Conservation (phyloP, 2,329 filamentous ascomycete genomes). For the Verticillium nubilum region DNA sequence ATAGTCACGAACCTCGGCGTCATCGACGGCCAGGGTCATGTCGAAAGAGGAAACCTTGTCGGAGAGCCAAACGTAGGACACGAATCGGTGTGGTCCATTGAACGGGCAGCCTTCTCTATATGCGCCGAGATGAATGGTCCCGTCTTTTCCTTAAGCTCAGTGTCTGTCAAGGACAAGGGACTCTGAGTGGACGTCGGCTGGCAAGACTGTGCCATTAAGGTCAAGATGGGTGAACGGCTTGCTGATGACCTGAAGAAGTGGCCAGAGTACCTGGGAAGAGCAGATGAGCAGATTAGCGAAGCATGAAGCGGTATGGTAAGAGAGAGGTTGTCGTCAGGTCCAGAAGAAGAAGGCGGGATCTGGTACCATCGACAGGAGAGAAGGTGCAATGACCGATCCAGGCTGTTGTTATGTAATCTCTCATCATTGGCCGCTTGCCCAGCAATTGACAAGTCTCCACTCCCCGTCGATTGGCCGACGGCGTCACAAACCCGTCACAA, state of each 20-base stretch:
- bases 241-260: slow-evolving; percentile 7
- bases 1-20: slow-evolving; percentile 22
- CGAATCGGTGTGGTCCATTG: background rate
- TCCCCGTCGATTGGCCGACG: background rate
- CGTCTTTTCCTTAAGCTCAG: slow-evolving; percentile 15
- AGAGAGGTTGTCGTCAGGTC: background rate
- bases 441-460: background rate
- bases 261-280: background rate
- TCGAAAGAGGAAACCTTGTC: too few species aligned
- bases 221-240: slow-evolving; percentile 13
- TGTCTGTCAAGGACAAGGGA: slow-evolving; percentile 15
- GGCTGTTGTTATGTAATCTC: background rate
- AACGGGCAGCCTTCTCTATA: slow-evolving; percentile 7
- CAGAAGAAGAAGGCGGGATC: background rate
- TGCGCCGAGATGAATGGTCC: slow-evolving; percentile 15
- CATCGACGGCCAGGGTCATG: slow-evolving; percentile 12
- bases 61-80: background rate
- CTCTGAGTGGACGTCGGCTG: slow-evolving; percentile 18
- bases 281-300: background rate
- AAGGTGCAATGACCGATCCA: background rate
- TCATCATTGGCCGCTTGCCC: background rate
- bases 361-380: background rate
- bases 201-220: slow-evolving; percentile 15
- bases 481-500: background rate
- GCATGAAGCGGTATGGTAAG: background rate